Base-by-base conservation (phyloP, 768 basidiomycete genomes). In the Lentinula boryana region DNA sequence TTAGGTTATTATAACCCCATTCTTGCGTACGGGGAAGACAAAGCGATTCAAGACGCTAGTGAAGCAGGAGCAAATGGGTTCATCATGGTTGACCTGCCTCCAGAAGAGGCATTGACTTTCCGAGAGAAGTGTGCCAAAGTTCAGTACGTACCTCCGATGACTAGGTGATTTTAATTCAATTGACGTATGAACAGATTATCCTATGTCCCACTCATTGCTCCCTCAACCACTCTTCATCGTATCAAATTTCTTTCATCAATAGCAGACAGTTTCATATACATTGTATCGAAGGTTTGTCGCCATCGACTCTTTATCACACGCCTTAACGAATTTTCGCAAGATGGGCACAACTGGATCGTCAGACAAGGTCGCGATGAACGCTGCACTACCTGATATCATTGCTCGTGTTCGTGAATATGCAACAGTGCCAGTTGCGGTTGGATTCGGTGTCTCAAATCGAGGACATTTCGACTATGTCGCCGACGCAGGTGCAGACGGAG, bases 331-430 rank as follows among this genome's bases (percentile, higher is more conserved):
- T 6, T 38, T 21, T 2, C 38, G 10, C 74, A 60, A 89, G 93
- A 99, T 99, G 97, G 97, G 97, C 13, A 97, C 93, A 1, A 99
- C 97, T 1, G 97, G 97, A 33, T 97, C 96, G 7, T 91, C 92
- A 2, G 86, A 83, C 48, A 75, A 81, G 44, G 83, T 84, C 12
- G 78, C 75, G 0, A 84, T 97, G 68, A 95, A 94, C 65, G 76
- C 71, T 40, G 84, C 82, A 23, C 86, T 98, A 2, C 92, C 95
- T 2, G 84, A 89, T 62, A 88, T 98, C 64, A 84, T 99, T 55
- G 75, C 83, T 23, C 88, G 93, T 38, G 88, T 99, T 51, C 88
- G 91, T 49, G 77, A 89, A 65, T 84, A 86, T 70, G 83, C 94
- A 48, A 77, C 81, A 12, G 84, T 92, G 8, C 93, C 97, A 3